Evolutionary conservation across 371 early-diverging fungal genomes (phyloP).

Genomic region (Funneliformis caledonium): DNA sequence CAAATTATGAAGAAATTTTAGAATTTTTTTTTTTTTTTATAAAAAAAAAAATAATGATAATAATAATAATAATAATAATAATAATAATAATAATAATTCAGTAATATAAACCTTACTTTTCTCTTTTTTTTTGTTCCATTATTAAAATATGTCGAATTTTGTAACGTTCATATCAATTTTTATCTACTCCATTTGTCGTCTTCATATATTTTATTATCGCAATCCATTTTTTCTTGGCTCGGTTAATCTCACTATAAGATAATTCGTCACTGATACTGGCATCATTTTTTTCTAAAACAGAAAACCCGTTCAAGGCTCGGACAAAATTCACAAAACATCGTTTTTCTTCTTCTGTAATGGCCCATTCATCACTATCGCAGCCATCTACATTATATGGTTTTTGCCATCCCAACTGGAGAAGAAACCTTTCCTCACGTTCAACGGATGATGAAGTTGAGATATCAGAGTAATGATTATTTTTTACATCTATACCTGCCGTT

Average conservation of each 20-base stretch:
- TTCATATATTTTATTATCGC: not conserved
- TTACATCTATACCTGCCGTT: not conserved
- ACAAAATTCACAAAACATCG: constrained; percentile 30
- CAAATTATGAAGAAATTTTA: too few species aligned
- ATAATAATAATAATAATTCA: too few species aligned
- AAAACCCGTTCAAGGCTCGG: constrained; percentile 19
- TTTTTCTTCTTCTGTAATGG: constrained; percentile 32
- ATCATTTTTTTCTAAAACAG: not conserved
- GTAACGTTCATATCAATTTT: not conserved
- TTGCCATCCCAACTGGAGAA: constrained; percentile 33
- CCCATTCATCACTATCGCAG: constrained; percentile 3
- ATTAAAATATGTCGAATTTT: constrained; percentile 5
- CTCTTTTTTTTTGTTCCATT: not conserved
- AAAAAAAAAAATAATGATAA: too few species aligned
- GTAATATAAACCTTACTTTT: too few species aligned
- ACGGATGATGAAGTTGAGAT: not conserved
- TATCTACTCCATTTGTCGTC: not conserved
- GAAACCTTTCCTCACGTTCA: constrained; percentile 30
- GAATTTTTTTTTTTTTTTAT: too few species aligned
- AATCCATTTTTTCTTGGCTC: constrained; percentile 25
- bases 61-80: not conserved
- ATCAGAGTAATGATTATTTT: not conserved
- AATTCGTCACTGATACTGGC: not conserved
- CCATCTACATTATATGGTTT: constrained; percentile 12
- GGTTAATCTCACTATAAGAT: constrained; percentile 25